A percentile compares a stretch with the other conserved stretches of the same genome.
phyloP scores from a whole-genome alignment of 2,329 filamentous ascomycete genomes.

The Lachnellula subtilissima region DNA sequence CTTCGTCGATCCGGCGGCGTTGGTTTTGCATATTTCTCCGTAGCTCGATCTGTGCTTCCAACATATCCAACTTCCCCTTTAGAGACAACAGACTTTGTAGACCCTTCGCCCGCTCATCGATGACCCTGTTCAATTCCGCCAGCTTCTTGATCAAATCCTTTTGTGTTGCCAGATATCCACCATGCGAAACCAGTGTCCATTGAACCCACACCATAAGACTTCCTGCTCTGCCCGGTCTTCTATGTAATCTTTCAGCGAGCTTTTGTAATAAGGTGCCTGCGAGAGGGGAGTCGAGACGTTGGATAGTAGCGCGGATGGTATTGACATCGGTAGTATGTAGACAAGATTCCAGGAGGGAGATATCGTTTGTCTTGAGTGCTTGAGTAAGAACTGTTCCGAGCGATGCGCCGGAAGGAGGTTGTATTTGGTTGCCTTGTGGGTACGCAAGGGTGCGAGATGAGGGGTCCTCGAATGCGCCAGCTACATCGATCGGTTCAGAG shows the following conservation, averaged over 20 bases:
- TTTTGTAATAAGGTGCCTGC: conserved; percentile 75
- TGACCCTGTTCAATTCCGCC: conserved; percentile 74
- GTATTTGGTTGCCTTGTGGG: conserved; percentile 21
- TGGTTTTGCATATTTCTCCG: conserved; percentile 61
- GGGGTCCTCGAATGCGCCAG: conserved; percentile 48
- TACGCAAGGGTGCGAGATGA: conserved; percentile 18
- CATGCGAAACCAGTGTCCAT: conserved; percentile 88
- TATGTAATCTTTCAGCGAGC: conserved; percentile 80
- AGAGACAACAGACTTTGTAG: conserved; percentile 78
- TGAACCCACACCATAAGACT: conserved; percentile 93
- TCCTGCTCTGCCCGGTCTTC: conserved; percentile 81
- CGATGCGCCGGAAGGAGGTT: conserved; percentile 64
- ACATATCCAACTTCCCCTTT: conserved; percentile 93
- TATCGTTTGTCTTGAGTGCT: conserved; percentile 87
- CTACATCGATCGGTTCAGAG: conserved; percentile 71
- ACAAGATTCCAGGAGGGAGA: conserved; percentile 84
- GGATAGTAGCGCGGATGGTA: conserved; percentile 82
- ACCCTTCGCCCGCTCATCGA: conserved; percentile 79
- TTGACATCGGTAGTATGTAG: conserved; percentile 72
- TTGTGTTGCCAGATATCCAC: conserved; percentile 82
- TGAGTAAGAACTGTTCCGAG: conserved; percentile 90
- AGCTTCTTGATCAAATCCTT: conserved; percentile 77
- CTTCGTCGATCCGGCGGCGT: conserved; percentile 35
- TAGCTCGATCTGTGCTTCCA: conserved; percentile 83
- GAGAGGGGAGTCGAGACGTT: conserved; percentile 80